Conservation (phyloP, 1,139 yeast genomes). For the Arxiozyma slooffiae region DNA sequence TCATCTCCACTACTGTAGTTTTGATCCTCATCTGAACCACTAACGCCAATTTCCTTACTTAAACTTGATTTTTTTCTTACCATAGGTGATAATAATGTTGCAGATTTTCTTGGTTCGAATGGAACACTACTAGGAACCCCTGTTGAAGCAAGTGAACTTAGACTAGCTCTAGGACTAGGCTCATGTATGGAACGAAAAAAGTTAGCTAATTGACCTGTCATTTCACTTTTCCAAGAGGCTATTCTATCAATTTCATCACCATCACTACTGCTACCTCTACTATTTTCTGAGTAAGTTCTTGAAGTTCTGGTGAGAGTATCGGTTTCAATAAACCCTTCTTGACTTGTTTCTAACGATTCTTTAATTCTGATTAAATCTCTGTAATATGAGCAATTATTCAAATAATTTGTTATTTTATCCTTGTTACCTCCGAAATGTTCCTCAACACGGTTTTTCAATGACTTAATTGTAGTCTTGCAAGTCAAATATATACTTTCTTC, state of each 20-base stretch:
- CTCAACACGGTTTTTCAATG: constrained; percentile 13
- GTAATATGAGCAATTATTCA: constrained; percentile 23
- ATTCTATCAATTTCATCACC: background rate
- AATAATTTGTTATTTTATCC: constrained; percentile 30
- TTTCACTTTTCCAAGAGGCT: constrained; percentile 2
- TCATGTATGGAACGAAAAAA: constrained; percentile 18
- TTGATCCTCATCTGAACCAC: constrained; percentile 1
- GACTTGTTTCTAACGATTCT: constrained; percentile 35
- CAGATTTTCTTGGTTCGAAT: constrained; percentile 3
- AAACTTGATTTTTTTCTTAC: constrained; percentile 22
- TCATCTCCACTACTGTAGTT: background rate
- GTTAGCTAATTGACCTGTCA: background rate
- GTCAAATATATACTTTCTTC: constrained; percentile 45
- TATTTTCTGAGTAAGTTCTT: constrained; percentile 6
- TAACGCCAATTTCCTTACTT: constrained; percentile 19
- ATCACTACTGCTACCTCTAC: constrained; percentile 3
- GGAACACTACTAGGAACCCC: constrained; percentile 9
- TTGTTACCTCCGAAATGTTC: constrained; percentile 18
- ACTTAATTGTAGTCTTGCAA: constrained; percentile 20
- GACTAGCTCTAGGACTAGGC: constrained; percentile 23
- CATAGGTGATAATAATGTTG: constrained; percentile 2
- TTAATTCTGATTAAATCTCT: constrained; percentile 18
- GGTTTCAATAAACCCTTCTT: constrained; percentile 55
- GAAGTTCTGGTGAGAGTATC: constrained; percentile 39
- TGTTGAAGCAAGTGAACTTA: constrained; percentile 17